Evolutionary conservation across 2,329 filamentous ascomycete species (phyloP).

Genomic region (Apiospora kogelbergensis): DNA sequence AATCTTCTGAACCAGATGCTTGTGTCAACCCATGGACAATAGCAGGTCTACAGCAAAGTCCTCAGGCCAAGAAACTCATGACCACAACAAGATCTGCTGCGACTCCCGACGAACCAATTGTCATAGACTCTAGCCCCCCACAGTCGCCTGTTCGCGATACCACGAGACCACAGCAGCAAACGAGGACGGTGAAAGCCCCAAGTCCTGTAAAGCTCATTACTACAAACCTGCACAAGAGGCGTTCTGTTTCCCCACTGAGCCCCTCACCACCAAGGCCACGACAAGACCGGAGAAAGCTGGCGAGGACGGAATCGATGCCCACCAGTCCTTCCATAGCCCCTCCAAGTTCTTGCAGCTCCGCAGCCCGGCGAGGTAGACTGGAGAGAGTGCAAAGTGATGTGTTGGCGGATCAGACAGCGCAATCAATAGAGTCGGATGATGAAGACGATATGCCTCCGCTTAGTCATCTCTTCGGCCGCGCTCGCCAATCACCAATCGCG

Average conservation of each 20-base stretch:
- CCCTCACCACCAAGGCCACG: not conserved
- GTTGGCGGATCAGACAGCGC: not conserved
- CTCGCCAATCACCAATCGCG: slow-evolving; percentile 7
- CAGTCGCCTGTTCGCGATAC: slow-evolving; percentile 24
- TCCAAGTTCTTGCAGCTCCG: not conserved
- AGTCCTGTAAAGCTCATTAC: not conserved
- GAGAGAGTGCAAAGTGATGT: slow-evolving; percentile 24
- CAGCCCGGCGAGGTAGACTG: slow-evolving; percentile 12
- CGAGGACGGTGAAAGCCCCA: not conserved
- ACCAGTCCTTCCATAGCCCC: not conserved
- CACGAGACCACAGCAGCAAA: slow-evolving; percentile 10
- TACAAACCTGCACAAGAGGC: slow-evolving; percentile 9
- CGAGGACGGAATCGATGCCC: slow-evolving; percentile 30
- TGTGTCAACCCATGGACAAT: slow-evolving; percentile 38
- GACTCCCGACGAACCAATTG: slow-evolving; percentile 37
- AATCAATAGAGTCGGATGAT: slow-evolving; percentile 16
- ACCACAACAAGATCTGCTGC: slow-evolving; percentile 12
- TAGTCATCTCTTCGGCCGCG: slow-evolving; percentile 16
- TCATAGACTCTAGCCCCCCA: slow-evolving; percentile 46
- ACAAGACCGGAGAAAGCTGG: slow-evolving; percentile 21
- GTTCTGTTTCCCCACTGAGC: not conserved
- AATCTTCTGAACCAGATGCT: slow-evolving; percentile 18
- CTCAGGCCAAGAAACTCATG: slow-evolving; percentile 33
- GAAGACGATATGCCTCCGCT: slow-evolving; percentile 25
- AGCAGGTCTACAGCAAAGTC: slow-evolving; percentile 42